These are phyloP conservation scores for Raphanus sativus DNA, from an alignment of 345 rosid genomes.

Conservation along the genomic window DNA sequence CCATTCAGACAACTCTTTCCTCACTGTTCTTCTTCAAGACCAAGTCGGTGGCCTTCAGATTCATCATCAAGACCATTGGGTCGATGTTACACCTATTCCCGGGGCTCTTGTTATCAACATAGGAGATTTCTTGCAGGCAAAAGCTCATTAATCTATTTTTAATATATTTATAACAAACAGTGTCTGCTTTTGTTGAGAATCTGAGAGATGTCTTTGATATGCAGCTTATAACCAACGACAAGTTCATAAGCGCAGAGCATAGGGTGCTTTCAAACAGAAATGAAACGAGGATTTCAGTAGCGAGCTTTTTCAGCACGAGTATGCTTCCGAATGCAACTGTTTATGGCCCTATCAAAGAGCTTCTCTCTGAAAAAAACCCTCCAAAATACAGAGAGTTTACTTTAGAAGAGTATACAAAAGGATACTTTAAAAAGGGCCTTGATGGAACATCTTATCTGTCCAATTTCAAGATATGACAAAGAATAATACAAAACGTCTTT, in stretches of 20 bases:
- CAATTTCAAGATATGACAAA: constrained; percentile 35
- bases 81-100: constrained; percentile 34
- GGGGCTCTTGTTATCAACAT: constrained; percentile 43
- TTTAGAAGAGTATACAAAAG: constrained; percentile 22
- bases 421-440: constrained; percentile 32
- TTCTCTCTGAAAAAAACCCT: constrained; percentile 43
- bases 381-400: constrained; percentile 29
- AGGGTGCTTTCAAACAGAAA: constrained; percentile 40
- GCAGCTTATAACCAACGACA: constrained; percentile 46
- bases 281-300: constrained; percentile 45
- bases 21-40: constrained; percentile 53
- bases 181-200: background rate
- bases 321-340: background rate
- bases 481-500: background rate
- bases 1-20: constrained; percentile 39
- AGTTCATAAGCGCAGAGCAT: constrained; percentile 43
- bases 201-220: background rate
- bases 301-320: constrained; percentile 38
- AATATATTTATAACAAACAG: background rate
- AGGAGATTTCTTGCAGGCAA: constrained; percentile 43
- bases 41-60: constrained; percentile 52
- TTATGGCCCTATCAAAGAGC: constrained; percentile 49
- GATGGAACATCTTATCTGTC: constrained; percentile 33
- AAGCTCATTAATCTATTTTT: background rate
- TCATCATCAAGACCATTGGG: constrained; percentile 43